Conservation (phyloP, 148 eudicot species). For the Amaranthus hypochondriacus region DNA sequence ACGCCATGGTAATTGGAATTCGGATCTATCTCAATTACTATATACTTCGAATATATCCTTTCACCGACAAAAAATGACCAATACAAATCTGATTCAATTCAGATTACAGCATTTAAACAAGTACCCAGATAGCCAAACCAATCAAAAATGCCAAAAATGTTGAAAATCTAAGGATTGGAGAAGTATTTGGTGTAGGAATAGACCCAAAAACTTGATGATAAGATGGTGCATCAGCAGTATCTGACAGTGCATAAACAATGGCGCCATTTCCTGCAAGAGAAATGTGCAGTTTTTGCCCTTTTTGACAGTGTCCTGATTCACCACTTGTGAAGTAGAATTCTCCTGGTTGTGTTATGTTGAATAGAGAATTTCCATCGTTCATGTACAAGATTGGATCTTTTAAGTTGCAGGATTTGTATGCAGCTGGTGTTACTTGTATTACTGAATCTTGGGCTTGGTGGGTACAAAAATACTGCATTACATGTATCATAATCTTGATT, state of each 20-base stretch:
- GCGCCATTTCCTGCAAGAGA: constrained; percentile 52
- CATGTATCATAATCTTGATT: not conserved
- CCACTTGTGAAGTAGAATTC: constrained; percentile 84
- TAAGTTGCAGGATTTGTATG: constrained; percentile 57
- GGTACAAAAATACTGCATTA: constrained; percentile 80
- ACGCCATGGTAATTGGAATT: constrained; percentile 16
- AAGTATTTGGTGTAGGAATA: constrained; percentile 50
- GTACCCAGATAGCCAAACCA: constrained; percentile 19
- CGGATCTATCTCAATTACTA: constrained; percentile 10
- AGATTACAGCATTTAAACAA: not conserved
- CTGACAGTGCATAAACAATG: constrained; percentile 33
- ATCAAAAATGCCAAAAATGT: constrained; percentile 13
- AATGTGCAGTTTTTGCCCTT: constrained; percentile 73
- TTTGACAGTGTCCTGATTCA: constrained; percentile 50
- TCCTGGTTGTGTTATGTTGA: constrained; percentile 57
- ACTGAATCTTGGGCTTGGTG: constrained; percentile 93
- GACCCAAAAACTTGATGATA: constrained; percentile 61
- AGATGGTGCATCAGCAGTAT: constrained; percentile 39
- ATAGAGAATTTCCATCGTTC: constrained; percentile 82
- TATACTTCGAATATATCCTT: not conserved
- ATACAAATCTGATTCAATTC: not conserved
- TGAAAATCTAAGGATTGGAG: constrained; percentile 25
- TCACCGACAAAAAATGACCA: not conserved
- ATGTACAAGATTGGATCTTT: constrained; percentile 71
- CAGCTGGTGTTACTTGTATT: constrained; percentile 54